These are phyloP conservation scores for Thraustotheca clavata DNA, from an alignment of 352 stramenopile species.

Conservation along the genomic window DNA sequence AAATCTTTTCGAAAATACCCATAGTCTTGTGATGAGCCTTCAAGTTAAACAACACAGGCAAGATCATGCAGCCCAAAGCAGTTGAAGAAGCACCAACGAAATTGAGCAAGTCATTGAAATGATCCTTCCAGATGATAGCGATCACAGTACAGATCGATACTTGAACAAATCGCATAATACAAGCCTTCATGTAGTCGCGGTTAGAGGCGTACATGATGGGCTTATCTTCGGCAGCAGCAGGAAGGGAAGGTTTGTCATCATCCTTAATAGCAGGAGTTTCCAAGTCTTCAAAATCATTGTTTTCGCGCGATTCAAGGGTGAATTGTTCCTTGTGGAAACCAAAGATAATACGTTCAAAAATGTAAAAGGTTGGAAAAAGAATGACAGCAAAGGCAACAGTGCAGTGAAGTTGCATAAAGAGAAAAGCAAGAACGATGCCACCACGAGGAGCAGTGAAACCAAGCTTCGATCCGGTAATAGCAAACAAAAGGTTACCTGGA, in stretches of 20 bases:
- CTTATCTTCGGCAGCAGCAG: neutral
- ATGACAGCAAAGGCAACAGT: slow-evolving; percentile 25
- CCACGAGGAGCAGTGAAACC: slow-evolving; percentile 14
- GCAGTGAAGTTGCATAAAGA: slow-evolving; percentile 24
- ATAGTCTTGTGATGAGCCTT: slow-evolving; percentile 26
- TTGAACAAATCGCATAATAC: slow-evolving; percentile 22
- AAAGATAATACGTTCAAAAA: slow-evolving; percentile 24
- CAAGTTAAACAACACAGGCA: slow-evolving; percentile 28
- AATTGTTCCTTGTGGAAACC: slow-evolving; percentile 21
- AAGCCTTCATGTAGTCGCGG: slow-evolving; percentile 16
- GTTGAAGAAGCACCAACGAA: slow-evolving; percentile 29
- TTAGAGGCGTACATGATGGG: neutral
- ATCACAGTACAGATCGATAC: slow-evolving; percentile 41
- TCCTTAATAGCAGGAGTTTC: slow-evolving; percentile 3
- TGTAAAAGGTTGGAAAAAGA: slow-evolving; percentile 24
- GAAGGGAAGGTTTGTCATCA: neutral
- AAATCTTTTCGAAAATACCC: slow-evolving; percentile 22
- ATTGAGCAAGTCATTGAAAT: slow-evolving; percentile 23
- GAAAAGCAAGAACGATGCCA: slow-evolving; percentile 21
- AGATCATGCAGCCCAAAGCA: slow-evolving; percentile 27
- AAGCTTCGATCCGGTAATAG: slow-evolving; percentile 23
- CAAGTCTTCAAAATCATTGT: neutral
- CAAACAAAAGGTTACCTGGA: slow-evolving; percentile 24
- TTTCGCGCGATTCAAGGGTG: neutral
- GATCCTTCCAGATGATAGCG: slow-evolving; percentile 40